These are phyloP conservation scores for Phytopythium montanum DNA, from an alignment of 352 stramenopile species.

Conservation along the genomic window DNA sequence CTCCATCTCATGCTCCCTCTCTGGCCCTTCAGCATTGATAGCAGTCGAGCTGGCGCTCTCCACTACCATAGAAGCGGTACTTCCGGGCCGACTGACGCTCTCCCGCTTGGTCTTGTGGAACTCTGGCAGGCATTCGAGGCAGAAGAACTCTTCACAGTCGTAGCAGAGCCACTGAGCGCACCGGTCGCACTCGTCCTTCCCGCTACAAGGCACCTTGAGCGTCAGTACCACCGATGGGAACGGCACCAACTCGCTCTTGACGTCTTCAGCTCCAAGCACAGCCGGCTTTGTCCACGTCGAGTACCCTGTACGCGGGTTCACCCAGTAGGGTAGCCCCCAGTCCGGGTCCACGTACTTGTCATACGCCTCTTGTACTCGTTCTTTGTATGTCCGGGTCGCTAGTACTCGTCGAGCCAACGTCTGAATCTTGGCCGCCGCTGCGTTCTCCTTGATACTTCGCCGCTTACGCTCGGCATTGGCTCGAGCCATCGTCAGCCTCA, in stretches of 20 bases:
- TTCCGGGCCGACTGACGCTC: neutral
- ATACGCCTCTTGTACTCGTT: conserved; percentile 41
- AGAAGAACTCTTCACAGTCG: conserved; percentile 60
- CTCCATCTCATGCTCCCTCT: conserved; percentile 32
- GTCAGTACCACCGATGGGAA: conserved; percentile 32
- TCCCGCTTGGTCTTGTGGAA: conserved; percentile 38
- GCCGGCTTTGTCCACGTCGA: conserved; percentile 69
- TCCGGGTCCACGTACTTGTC: conserved; percentile 72
- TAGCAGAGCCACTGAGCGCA: conserved; percentile 63
- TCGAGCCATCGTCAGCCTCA: conserved; percentile 20
- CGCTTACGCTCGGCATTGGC: conserved; percentile 16
- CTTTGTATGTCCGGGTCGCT: conserved; percentile 23
- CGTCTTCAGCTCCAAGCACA: conserved; percentile 48
- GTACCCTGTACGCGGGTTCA: conserved; percentile 58
- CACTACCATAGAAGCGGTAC: neutral
- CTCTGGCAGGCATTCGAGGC: conserved; percentile 25
- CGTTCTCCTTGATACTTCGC: conserved; percentile 8
- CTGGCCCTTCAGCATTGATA: neutral
- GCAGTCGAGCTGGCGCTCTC: neutral
- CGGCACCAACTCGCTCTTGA: conserved; percentile 39
- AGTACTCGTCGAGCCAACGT: conserved; percentile 24
- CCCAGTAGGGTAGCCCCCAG: conserved; percentile 64
- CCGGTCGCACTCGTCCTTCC: conserved; percentile 27
- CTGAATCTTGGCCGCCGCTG: conserved; percentile 34
- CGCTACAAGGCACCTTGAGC: conserved; percentile 43